Base-by-base conservation (phyloP, 139 green algal species). In the Coelastrella sp. region DNA sequence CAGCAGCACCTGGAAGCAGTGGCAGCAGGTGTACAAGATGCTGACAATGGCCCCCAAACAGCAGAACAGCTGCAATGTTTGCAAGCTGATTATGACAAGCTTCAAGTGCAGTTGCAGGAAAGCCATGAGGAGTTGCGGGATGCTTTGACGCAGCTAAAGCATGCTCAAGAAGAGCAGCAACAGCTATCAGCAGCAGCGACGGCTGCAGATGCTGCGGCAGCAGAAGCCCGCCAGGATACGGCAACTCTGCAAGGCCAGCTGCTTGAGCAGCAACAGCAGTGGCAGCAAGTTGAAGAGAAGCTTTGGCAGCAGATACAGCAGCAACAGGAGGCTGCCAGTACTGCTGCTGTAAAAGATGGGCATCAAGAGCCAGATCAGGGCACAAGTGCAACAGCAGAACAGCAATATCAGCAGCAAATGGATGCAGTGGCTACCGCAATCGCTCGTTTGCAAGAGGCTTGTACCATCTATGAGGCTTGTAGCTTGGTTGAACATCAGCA, bases 181-280 rank as follows among this genome's bases (percentile, higher is more conserved):
- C 13, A 41, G 62, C 62, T 21, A 40, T 6, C 40, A 30, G 27
- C 27, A 40, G 27, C 30, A 69, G 62, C 62, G 23, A 40, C 19
- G 19, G 34, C 67, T 25, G 34, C 32, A 9, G 21, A 40, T 34
- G 67, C 11, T 37, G 34, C 34, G 23, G 67, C 67, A 76, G 2
- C 35, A 51, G 67, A 4, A 21, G 37, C 23, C 7, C 35, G 2
- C 11, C 21, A 50, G 9, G 9, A 38, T n/a, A 0, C 17, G 9
- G 37, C 9, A 21, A 4, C 23, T 21, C 27, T 51, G 50, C 73
- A 51, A 13, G 27, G 45, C 32, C 50, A 81, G 50, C 32, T 50
- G 73, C 43, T 43, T 3, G 48, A 81, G 73, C 73, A 81, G 73
- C 73, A 81, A 50, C 73, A 51, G 30, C 19, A 81, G 11, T 17